Evolutionary conservation across 1,284 basidiomycete species (phyloP), one percentile per base, ranked within the genome.

Genomic region (Fomitopsis palustris): DNA sequence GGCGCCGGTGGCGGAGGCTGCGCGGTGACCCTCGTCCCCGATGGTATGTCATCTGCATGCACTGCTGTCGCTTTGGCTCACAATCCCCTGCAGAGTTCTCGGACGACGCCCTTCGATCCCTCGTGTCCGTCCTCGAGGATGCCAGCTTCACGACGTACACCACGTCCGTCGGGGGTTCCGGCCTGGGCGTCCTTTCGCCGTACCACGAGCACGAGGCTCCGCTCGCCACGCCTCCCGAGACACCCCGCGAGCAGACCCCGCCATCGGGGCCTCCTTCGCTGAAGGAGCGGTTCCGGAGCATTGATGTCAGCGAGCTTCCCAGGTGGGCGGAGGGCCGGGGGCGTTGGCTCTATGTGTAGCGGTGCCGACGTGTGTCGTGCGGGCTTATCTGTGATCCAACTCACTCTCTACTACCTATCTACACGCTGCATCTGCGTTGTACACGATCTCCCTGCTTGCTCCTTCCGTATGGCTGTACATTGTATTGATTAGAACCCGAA

Each of bases 1-100:
- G 97, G 97, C 42, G 96, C 97, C 2, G 97, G 97, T n/a, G 97
- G 97, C 29, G 97, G 97, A 17, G 97, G 97, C 17, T 99, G 97
- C 70, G 92, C 96, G 2, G 95, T 99, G 29, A 98, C 96, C 5
- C 84, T 99, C 35, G 81, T 99, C 54, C 96, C 96, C 54, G 95
- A 98, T 76, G 84, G 94, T 87, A 61, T 58, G 81, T 75, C n/a
- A 38, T 37, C 27, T 45, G 27, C 38, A 10, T 7, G 29, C 19
- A n/a, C 2, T 31, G 9, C 49, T 25, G n/a, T 61, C 55, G 47
- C 31, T 57, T 58, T 49, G 57, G 43, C 55, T 53, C 59, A 33
- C 58, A 62, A 54, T 57, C n/a, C 17, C n/a, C 31, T 16, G 3
- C 49, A 52, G 90, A 86, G 63, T 88, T 93, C 77, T 73, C 84